Evolutionary conservation across 495 filamentous ascomycete species (phyloP).

Genomic region (Clohesyomyces aquaticus): DNA sequence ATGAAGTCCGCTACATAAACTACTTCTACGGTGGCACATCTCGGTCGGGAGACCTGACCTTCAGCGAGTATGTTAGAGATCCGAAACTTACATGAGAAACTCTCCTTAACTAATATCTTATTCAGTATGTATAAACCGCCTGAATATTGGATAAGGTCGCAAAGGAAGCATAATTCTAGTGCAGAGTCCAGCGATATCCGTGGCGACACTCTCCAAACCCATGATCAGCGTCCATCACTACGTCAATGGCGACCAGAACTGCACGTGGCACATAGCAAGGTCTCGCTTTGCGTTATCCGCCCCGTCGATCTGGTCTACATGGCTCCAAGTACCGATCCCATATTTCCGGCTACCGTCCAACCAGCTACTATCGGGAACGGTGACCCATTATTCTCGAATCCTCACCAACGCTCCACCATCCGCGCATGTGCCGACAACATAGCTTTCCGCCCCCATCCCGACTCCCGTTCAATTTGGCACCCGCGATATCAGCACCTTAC

Average conservation of each 20-base stretch:
- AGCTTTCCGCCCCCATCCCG: slow-evolving; percentile 10
- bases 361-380: slow-evolving; percentile 8
- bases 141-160: no score
- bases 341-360: slow-evolving; percentile 21
- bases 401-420: slow-evolving; percentile 22
- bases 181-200: neutral
- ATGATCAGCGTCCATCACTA: neutral
- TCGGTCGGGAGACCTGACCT: no score
- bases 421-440: slow-evolving; percentile 28
- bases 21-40: no score
- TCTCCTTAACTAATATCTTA: no score
- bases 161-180: neutral
- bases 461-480: slow-evolving; percentile 9
- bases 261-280: slow-evolving; percentile 4
- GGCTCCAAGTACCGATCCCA: slow-evolving; percentile 10
- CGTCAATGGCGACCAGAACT: slow-evolving; percentile 21
- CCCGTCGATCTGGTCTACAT: slow-evolving; percentile 19
- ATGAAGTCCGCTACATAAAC: no score
- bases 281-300: slow-evolving; percentile 22
- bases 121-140: neutral
- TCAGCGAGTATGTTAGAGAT: no score
- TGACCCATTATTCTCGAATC: slow-evolving; percentile 11
- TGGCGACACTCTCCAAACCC: neutral
- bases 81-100: no score
- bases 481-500: slow-evolving; percentile 27